These are phyloP conservation scores for Trifolium repens DNA, from an alignment of 306 rosid species.

Conservation along the genomic window DNA sequence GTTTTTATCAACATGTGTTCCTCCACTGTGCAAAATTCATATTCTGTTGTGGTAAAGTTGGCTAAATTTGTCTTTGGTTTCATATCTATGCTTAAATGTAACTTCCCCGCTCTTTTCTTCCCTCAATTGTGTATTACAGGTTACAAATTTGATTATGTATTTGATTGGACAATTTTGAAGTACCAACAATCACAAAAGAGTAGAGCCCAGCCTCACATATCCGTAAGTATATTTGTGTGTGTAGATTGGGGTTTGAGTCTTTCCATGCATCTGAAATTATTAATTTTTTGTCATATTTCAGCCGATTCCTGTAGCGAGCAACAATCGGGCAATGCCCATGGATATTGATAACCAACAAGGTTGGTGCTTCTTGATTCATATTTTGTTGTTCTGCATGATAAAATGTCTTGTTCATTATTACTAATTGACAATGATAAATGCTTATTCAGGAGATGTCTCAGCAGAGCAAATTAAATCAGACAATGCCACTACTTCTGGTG, in stretches of 20 bases:
- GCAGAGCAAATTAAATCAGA: slow-evolving; percentile 65
- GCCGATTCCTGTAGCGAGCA: slow-evolving; percentile 75
- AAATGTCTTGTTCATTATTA: slow-evolving; percentile 12
- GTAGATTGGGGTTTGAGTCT: slow-evolving; percentile 1
- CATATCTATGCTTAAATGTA: slow-evolving; percentile 23
- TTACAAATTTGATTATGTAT: slow-evolving; percentile 82
- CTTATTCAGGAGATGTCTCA: slow-evolving; percentile 57
- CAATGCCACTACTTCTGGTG: slow-evolving; percentile 62
- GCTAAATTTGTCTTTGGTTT: neutral
- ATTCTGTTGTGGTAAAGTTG: slow-evolving; percentile 27
- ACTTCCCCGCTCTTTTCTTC: slow-evolving; percentile 13
- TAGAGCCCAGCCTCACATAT: slow-evolving; percentile 58
- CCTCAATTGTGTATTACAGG: slow-evolving; percentile 52
- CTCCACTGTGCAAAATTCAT: neutral
- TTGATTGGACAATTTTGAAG: slow-evolving; percentile 95
- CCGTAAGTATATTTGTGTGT: slow-evolving; percentile 60
- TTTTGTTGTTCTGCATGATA: slow-evolving; percentile 1
- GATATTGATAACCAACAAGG: slow-evolving; percentile 74
- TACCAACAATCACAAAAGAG: slow-evolving; percentile 88
- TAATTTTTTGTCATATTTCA: slow-evolving; percentile 46
- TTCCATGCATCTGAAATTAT: slow-evolving; percentile 41
- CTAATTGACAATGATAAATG: slow-evolving; percentile 47
- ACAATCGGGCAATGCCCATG: slow-evolving; percentile 55
- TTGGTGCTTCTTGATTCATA: slow-evolving; percentile 42
- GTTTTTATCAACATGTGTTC: slow-evolving; percentile 8